These are phyloP conservation scores for Fusarium cyanostomum DNA, from an alignment of 2,329 filamentous ascomycete species.

Conservation along the genomic window DNA sequence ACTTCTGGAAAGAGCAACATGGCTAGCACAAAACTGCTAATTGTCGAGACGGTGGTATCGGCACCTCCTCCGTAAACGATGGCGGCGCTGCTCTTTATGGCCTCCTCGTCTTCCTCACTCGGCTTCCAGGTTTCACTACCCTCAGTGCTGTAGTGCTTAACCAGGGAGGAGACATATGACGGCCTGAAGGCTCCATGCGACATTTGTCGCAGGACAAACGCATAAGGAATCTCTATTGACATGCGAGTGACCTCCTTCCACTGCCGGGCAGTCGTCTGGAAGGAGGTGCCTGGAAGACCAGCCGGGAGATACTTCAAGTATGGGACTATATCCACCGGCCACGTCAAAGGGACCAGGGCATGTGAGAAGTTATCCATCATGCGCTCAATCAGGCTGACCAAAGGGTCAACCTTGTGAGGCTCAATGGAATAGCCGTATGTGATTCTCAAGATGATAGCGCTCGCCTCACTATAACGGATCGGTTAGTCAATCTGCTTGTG, in stretches of 20 bases:
- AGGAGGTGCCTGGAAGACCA: constrained; percentile 44
- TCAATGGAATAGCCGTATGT: constrained; percentile 48
- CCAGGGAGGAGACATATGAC: constrained; percentile 44
- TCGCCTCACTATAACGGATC: constrained; percentile 37
- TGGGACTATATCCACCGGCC: constrained; percentile 48
- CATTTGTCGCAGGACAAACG: constrained; percentile 45
- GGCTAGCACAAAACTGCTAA: constrained; percentile 40
- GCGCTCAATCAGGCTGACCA: constrained; percentile 44
- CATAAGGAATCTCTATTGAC: constrained; percentile 42
- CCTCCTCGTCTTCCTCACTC: constrained; percentile 33
- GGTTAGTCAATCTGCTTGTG: neutral
- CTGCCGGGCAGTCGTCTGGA: constrained; percentile 43
- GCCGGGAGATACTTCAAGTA: constrained; percentile 44
- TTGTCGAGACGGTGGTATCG: constrained; percentile 43
- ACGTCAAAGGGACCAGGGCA: constrained; percentile 44
- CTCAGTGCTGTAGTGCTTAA: constrained; percentile 27
- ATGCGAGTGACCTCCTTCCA: constrained; percentile 37
- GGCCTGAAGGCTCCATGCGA: constrained; percentile 11
- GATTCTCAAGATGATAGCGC: constrained; percentile 42
- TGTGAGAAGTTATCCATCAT: constrained; percentile 44
- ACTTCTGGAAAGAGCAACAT: constrained; percentile 39
- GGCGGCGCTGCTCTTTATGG: constrained; percentile 39
- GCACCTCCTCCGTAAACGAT: constrained; percentile 45
- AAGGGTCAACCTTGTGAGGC: constrained; percentile 41
- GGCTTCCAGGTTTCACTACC: neutral